Conservation (phyloP, 441 rosid species). For the Syzygium syzygioides region DNA sequence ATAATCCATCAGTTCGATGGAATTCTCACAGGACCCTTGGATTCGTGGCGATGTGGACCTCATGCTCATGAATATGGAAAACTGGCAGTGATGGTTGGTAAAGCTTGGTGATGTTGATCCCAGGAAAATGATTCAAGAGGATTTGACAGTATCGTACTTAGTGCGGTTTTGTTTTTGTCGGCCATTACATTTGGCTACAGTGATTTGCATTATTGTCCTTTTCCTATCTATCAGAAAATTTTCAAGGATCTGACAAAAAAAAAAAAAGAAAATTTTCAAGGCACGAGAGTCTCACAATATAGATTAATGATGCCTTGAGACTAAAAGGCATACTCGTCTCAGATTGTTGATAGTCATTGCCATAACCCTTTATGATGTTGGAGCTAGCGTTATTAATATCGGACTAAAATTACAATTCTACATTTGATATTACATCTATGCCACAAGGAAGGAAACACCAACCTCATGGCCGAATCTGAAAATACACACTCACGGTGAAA, state of each 20-base stretch:
- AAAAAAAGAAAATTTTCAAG: too few relatives aligned
- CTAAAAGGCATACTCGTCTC: accelerated
- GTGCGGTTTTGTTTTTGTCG: too few relatives aligned
- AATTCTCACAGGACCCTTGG: background rate
- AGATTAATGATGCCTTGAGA: background rate
- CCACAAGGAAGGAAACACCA: background rate
- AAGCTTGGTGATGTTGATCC: too few relatives aligned
- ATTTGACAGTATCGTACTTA: too few relatives aligned
- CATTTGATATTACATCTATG: background rate
- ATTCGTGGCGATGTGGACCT: too few relatives aligned
- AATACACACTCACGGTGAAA: background rate
- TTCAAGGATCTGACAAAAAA: too few relatives aligned
- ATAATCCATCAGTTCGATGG: background rate
- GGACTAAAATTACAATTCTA: background rate
- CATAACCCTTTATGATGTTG: accelerated
- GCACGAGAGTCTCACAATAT: background rate
- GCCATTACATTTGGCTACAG: accelerated
- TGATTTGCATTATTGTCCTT: too few relatives aligned
- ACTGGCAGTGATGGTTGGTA: accelerated
- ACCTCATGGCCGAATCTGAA: background rate
- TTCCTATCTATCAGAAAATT: accelerated
- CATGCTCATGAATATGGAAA: background rate
- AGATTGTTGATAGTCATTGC: accelerated
- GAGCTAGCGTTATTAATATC: background rate
- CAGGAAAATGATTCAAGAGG: too few relatives aligned